Evolutionary conservation across 345 rosid genomes (phyloP), one percentile per base, ranked within the genome.

Genomic region (Syzygium jambos): DNA sequence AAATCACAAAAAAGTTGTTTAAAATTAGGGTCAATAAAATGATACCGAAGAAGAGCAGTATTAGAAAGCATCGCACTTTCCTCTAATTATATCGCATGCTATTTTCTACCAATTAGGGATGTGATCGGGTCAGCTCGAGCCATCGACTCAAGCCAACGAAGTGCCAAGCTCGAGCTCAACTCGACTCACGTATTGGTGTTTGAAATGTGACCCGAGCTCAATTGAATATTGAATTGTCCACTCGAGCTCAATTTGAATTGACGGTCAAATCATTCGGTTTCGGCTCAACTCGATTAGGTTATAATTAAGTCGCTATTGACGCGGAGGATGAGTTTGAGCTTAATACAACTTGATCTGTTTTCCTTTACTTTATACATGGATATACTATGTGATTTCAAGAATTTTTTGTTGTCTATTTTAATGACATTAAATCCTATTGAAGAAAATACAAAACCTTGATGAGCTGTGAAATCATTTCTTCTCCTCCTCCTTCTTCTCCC

Each of bases 281-380:
- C 11, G 0, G 3, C 73, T 63, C 3, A 43, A 43, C 46, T 43
- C 6, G 46, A 43, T 43, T 43, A 43, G 7, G 17, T 16, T 53
- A 53, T 53, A 17, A 53, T 17, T 21, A 16, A 53, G 56, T 53
- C 17, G 6, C 3, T 14, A 14, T n/a, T 63, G 30, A 63, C 29
- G 0, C 0, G 0, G 1, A 3, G 41, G 38, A 63, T 12, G 29
- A 63, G 38, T 63, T n/a, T 0, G 11, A 29, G 77, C 15, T 63
- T n/a, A 63, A 63, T 63, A 63, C 41, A 14, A 63, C 19, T 63
- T 29, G 41, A 63, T 15, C 16, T 65, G 43, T 30, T 29, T 15
- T 15, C 7, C 22, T 65, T 65, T 29, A 21, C 9, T 54, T 54
- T 54, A 21, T 7, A 6, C 3, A 7, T 54, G 57, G 57, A 21